Conservation (phyloP, 2,329 filamentous ascomycete genomes). For the Alternaria gansuensis region DNA sequence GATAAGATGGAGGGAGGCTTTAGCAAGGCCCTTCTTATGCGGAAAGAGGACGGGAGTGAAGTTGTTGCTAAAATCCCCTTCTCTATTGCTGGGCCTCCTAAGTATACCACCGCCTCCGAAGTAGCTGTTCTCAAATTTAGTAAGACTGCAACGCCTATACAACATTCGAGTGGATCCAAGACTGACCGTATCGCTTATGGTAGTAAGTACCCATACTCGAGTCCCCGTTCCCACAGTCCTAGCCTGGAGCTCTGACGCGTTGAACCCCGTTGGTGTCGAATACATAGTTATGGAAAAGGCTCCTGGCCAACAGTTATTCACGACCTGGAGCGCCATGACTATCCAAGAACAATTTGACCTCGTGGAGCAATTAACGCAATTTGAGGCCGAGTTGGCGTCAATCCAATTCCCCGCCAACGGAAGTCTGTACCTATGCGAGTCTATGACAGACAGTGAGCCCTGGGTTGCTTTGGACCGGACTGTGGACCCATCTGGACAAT, state of each 20-base stretch:
- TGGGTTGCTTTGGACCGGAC: constrained; percentile 18
- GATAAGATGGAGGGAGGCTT: constrained; percentile 50
- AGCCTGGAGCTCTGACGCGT: constrained; percentile 36
- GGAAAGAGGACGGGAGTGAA: constrained; percentile 29
- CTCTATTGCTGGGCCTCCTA: constrained; percentile 42
- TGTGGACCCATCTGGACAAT: constrained; percentile 22
- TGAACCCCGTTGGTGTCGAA: constrained; percentile 46
- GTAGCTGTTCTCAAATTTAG: constrained; percentile 49
- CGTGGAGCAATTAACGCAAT: constrained; percentile 37
- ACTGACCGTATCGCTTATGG: constrained; percentile 11
- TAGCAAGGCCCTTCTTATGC: constrained; percentile 46
- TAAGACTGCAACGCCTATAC: constrained; percentile 18
- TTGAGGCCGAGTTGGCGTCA: constrained; percentile 37
- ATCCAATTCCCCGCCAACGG: constrained; percentile 41
- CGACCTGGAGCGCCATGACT: constrained; percentile 42
- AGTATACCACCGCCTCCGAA: constrained; percentile 49
- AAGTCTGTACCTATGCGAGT: constrained; percentile 45
- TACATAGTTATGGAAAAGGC: constrained; percentile 52
- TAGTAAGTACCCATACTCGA: constrained; percentile 25
- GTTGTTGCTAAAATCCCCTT: constrained; percentile 37
- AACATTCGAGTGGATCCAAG: background rate
- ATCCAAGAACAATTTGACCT: constrained; percentile 35
- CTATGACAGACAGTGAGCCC: constrained; percentile 14
- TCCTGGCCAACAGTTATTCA: constrained; percentile 38
- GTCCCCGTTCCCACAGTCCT: constrained; percentile 42